Base-by-base conservation (phyloP, 2,329 filamentous ascomycete genomes). In the Fusarium nisikadoi region DNA sequence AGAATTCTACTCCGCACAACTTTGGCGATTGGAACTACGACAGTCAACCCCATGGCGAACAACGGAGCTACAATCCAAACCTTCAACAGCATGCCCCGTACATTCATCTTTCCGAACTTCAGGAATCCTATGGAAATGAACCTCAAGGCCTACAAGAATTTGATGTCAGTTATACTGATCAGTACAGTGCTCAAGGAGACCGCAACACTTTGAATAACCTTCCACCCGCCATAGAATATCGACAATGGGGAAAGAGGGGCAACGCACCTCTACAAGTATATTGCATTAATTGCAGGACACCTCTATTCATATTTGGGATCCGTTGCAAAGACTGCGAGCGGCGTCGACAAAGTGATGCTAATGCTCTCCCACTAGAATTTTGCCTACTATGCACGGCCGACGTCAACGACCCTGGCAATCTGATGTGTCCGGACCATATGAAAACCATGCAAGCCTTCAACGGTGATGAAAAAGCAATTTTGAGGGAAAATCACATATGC, bases 151-250 rank as follows among this genome's bases (percentile, higher is more conserved):
- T 13, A 12, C 33, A 27, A 27, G 13, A 2, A 5, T 27, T 39
- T n/a, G 14, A n/a, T 9, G 6, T 6, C 7, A 10, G 11, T 27
- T 27, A 17, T n/a, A 6, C 33, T 39, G 11, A 53, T 29, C 19
- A 53, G 27, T 4, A 39, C 19, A 17, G 8, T n/a, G 20, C 23
- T 53, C 25, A 2, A 8, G 23, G 10, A 53, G 5, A 17, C 33
- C 5, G 10, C 2, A 9, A n/a, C 23, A 5, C 2, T 17, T 10
- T 20, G 8, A 5, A 27, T 8, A 16, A 17, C 19, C 8, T 19
- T 38, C 2, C 23, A 12, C 7, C 23, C 4, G 19, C 10, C 14
- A 12, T 17, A 9, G 23, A n/a, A 53, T 53, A 27, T n/a, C 33
- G 23, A n/a, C 19, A 5, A 5, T 39, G 23, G 19, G 49, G 33